These are phyloP conservation scores for Lumnitzera racemosa DNA, from an alignment of 345 rosid genomes.

Conservation along the genomic window DNA sequence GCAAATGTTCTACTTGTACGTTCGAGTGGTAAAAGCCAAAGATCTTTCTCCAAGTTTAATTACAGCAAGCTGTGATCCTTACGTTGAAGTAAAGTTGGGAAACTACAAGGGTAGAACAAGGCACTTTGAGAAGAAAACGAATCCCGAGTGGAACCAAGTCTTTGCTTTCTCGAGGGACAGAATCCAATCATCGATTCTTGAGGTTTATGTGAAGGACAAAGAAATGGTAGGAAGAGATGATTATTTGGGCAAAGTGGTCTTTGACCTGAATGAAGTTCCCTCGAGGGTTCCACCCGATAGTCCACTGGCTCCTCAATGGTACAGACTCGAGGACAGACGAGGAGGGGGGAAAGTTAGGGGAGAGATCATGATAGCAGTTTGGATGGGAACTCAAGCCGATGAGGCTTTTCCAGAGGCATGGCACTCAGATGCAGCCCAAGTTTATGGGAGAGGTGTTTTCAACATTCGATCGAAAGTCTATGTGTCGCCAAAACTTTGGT, in stretches of 20 bases:
- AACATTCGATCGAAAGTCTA: constrained; percentile 71
- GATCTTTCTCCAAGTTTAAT: constrained; percentile 57
- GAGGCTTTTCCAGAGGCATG: constrained; percentile 86
- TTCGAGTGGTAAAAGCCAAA: constrained; percentile 70
- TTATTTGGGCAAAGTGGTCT: constrained; percentile 56
- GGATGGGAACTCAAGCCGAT: constrained; percentile 97
- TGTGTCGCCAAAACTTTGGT: constrained; percentile 85
- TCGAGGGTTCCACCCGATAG: constrained; percentile 95
- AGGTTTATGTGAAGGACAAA: constrained; percentile 63
- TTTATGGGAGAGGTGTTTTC: constrained; percentile 54
- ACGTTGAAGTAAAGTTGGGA: constrained; percentile 83
- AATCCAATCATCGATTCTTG: constrained; percentile 67
- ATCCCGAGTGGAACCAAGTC: constrained; percentile 91
- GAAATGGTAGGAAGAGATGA: constrained; percentile 79
- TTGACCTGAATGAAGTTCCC: constrained; percentile 79
- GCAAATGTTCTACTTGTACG: constrained; percentile 72
- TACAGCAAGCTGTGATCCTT: constrained; percentile 75
- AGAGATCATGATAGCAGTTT: constrained; percentile 81
- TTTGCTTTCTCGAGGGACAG: constrained; percentile 80
- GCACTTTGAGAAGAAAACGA: constrained; percentile 63
- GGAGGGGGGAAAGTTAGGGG: constrained; percentile 72
- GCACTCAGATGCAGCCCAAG: constrained; percentile 71
- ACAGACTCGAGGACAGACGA: constrained; percentile 59
- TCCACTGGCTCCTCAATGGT: constrained; percentile 94
- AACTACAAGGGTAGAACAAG: constrained; percentile 86